Evolutionary conservation across 2,329 filamentous ascomycete species (phyloP), one percentile per base, ranked within the genome.

Genomic region (Delphinella strobiligena): DNA sequence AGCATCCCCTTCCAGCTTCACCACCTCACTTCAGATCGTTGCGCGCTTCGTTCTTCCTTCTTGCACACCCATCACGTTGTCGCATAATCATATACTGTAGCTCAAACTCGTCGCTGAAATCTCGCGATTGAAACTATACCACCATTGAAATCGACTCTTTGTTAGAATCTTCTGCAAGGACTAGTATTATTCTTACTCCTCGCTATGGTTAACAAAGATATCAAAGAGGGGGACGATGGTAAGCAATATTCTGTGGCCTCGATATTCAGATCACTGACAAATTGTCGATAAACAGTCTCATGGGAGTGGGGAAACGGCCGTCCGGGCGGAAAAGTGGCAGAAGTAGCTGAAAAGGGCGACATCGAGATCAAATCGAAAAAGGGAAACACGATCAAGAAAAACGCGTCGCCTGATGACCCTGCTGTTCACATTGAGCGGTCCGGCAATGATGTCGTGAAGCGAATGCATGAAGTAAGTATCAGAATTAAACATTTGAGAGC

Each of bases 391-490:
- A 71, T 80, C 55, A 75, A 72, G 59, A 78, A 75, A 61, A 75
- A 74, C 30, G 76, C 73, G 37, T 67, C 72, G 18, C 67, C 70
- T 19, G 66, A 67, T 15, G 74, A 80, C 47, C 76, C 75, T 2
- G 77, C 75, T 22, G 71, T 80, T 4, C 69, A 71, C 46, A 59
- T 80, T 49, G 64, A 66, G 49, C 66, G 74, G 34, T 62, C 66
- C 11, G 75, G 76, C 35, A 78, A 80, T 49, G 75, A 80, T 54
- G 75, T 79, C 15, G 74, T 78, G 38, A 79, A 80, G 61, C 67
- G 66, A 45, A 72, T 75, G 10, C 71, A 66, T 32, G 76, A 80
- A 58, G 60, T 80, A 27, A 27, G 22, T 27, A 7, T 7, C 22
- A 27, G n/a, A n/a, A n/a, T n/a, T 27, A 7, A 7, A 27, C 19